These are phyloP conservation scores for Talaromyces sp. DNA, from an alignment of 2,329 filamentous ascomycete species.

Conservation along the genomic window DNA sequence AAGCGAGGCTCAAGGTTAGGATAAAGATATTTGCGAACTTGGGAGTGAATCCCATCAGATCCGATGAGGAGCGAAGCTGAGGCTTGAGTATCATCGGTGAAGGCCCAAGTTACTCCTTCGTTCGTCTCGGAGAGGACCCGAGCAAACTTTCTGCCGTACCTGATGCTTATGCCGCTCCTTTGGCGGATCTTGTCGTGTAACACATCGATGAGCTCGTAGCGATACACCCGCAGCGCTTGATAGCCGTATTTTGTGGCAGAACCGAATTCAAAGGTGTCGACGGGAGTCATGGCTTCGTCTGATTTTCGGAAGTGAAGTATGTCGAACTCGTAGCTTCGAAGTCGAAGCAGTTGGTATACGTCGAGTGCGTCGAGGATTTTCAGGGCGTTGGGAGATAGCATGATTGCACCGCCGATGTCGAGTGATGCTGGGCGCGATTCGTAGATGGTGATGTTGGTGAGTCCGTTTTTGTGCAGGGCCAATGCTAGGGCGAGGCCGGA, in stretches of 20 bases:
- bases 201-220: constrained; percentile 6
- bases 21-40: constrained; percentile 51
- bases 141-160: constrained; percentile 45
- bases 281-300: constrained; percentile 3
- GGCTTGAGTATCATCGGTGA: constrained; percentile 44
- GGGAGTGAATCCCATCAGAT: constrained; percentile 59
- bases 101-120: constrained; percentile 44
- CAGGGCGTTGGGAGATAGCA: constrained; percentile 31
- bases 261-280: constrained; percentile 16
- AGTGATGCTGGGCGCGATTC: constrained; percentile 29
- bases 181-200: constrained; percentile 5
- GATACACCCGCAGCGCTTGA: constrained; percentile 13
- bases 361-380: constrained; percentile 28
- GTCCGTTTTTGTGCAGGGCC: constrained; percentile 1
- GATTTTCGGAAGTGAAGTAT: constrained; percentile 9
- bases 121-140: constrained; percentile 42
- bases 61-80: constrained; percentile 50
- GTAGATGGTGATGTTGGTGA: constrained; percentile 26
- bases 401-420: constrained; percentile 31
- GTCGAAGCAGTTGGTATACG: not conserved
- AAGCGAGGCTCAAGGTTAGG: constrained; percentile 50
- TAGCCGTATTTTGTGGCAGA: constrained; percentile 8
- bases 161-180: constrained; percentile 37
- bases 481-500: constrained; percentile 14
- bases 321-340: constrained; percentile 6